Base-by-base conservation (phyloP, 495 filamentous ascomycete species). In the Penicillium silybi region DNA sequence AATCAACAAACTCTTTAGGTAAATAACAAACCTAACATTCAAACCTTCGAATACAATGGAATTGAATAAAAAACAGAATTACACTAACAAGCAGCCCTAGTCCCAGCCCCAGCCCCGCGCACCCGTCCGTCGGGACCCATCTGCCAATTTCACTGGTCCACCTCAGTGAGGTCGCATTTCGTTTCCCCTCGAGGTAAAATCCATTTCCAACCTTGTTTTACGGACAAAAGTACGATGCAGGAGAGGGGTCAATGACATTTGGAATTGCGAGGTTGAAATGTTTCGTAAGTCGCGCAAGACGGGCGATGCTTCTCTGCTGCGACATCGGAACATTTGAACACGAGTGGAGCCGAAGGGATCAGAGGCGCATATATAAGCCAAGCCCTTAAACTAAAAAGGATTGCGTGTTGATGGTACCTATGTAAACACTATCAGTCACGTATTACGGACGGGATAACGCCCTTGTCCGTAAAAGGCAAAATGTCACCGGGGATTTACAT, bases 221-320 rank as follows among this genome's bases (percentile, higher is more conserved):
- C 26, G 39, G 39, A 44, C 56, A 48, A 40, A 58, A 55, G 56
- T 59, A 59, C 56, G 7, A 39, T 54, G 46, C 50, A 54, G 35
- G 23, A 39, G 23, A 35, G 49, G 22, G 25, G 29, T 32, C 29
- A 13, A 32, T 32, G 29, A 32, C 29, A 32, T 10, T 32, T 13
- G 1, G 13, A 23, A 23, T 23, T 23, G 29, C 29, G 29, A 32
- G 29, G 3, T 32, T 32, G n/a, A n/a, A n/a, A n/a, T n/a, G n/a
- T n/a, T n/a, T n/a, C n/a, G n/a, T n/a, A n/a, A n/a, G n/a, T n/a
- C n/a, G n/a, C n/a, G n/a, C n/a, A n/a, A n/a, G n/a, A n/a, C n/a
- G n/a, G n/a, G n/a, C n/a, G n/a, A n/a, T n/a, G n/a, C n/a, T n/a
- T n/a, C n/a, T n/a, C n/a, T n/a, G n/a, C 10, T 11, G 10, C 6